A percentile compares a stretch with the other conserved stretches of the same genome.
These are phyloP conservation scores for Aeschynomene evenia DNA, from an alignment of 306 rosid species.

Conservation along the genomic window DNA sequence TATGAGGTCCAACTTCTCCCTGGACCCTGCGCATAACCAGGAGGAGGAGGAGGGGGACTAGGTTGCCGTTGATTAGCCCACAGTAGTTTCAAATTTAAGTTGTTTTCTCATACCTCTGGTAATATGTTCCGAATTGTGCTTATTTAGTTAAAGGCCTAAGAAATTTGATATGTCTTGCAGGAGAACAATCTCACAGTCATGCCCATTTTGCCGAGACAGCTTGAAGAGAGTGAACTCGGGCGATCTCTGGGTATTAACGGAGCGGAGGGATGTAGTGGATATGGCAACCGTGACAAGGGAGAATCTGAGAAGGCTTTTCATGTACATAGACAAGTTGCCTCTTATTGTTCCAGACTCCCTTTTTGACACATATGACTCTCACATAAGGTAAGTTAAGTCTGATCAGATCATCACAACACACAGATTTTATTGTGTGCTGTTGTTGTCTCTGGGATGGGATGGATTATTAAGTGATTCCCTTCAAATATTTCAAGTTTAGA, in stretches of 20 bases:
- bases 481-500: constrained; percentile 30
- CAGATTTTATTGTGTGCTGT: constrained; percentile 36
- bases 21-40: background rate
- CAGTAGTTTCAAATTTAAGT: background rate
- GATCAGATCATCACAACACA: constrained; percentile 36
- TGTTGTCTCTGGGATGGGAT: constrained; percentile 46
- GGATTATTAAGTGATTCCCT: constrained; percentile 29
- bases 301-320: constrained; percentile 83
- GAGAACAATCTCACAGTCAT: constrained; percentile 80
- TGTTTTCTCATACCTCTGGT: background rate
- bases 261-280: constrained; percentile 74
- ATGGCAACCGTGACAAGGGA: constrained; percentile 84
- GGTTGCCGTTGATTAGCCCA: background rate
- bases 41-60: too few relatives aligned
- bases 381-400: constrained; percentile 58
- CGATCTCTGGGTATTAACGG: constrained; percentile 89
- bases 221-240: constrained; percentile 88
- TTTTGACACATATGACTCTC: constrained; percentile 84
- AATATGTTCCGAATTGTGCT: background rate
- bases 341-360: constrained; percentile 75
- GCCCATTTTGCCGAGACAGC: constrained; percentile 95
- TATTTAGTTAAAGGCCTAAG: background rate
- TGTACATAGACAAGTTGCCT: constrained; percentile 88
- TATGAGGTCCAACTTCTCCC: background rate
- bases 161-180: constrained; percentile 44